Evolutionary conservation across 148 eudicot genomes (phyloP), one percentile per base, ranked within the genome.

Genomic region (Linanthus parryae): DNA sequence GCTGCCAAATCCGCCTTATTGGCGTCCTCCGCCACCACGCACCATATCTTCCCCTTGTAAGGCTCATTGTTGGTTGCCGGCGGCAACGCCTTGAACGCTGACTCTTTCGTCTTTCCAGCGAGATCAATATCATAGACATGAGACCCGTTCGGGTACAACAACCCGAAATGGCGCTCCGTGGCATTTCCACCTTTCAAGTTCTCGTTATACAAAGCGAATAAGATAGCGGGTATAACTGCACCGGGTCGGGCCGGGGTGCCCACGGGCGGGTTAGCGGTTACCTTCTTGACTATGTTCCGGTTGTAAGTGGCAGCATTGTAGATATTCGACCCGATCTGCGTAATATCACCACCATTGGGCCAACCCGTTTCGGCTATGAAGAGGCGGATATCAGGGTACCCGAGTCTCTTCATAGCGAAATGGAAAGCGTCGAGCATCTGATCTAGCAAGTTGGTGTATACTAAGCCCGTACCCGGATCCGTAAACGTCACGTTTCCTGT

Each of bases 231-330:
- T 20, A 76, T 78, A 35, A 63, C 40, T 0, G 46, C 35, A 2
- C 76, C 74, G 0, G 94, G 94, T 4, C 80, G 59, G 3, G 94
- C 85, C 19, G 94, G 94, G 5, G 88, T 85, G 14, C 94, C 94
- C 0, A 45, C 4, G 6, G 81, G 74, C 11, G 85, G 85, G 29
- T 59, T 17, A 1, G 73, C 36, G 4, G 51, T 57, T 35, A 79
- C 48, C 20, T 69, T 81, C 6, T 36, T 13, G 16, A 78, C 43
- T 0, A 85, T 57, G 52, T 85, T 81, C 7, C 94, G 54, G 31
- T 73, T 78, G 42, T 85, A 85, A 10, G 66, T 78, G 4, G 94
- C 94, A 31, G 94, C 81, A 61, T 81, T 85, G 61, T 68, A 63
- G 9, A 54, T 44, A 49, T 76, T 85, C 0, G 94, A 85, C 6